Conservation (phyloP, 2,329 filamentous ascomycete genomes). For the Fusarium compactum region DNA sequence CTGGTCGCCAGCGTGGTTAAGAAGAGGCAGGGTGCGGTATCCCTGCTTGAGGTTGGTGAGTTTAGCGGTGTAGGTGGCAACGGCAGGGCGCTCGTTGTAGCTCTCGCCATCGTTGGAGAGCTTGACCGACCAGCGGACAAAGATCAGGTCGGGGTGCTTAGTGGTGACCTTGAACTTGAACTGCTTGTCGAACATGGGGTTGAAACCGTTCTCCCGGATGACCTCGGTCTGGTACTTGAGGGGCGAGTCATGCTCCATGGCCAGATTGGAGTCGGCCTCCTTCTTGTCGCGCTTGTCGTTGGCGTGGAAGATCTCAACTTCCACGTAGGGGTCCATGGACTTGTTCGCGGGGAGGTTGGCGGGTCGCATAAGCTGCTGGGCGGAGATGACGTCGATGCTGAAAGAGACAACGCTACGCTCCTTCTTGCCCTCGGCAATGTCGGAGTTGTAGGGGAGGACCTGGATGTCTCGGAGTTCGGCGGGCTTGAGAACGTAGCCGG, state of each 20-base stretch:
- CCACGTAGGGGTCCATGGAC: constrained; percentile 90
- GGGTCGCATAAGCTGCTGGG: constrained; percentile 91
- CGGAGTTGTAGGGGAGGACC: constrained; percentile 63
- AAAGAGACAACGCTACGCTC: constrained; percentile 87
- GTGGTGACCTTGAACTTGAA: constrained; percentile 88
- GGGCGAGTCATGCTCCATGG: constrained; percentile 65
- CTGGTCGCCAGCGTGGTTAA: constrained; percentile 89
- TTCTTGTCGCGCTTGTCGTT: constrained; percentile 94
- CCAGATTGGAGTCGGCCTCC: constrained; percentile 72
- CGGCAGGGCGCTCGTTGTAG: constrained; percentile 69
- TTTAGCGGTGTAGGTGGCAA: constrained; percentile 94
- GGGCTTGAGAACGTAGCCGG: constrained; percentile 95
- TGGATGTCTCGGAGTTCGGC: constrained; percentile 81
- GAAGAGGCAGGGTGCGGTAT: constrained; percentile 90
- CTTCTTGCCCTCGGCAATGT: constrained; percentile 71
- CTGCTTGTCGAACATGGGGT: constrained; percentile 85
- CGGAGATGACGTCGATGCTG: constrained; percentile 89
- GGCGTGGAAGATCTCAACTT: constrained; percentile 93
- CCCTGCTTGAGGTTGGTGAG: constrained; percentile 89
- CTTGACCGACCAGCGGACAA: constrained; percentile 92
- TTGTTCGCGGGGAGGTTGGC: constrained; percentile 77
- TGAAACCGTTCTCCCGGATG: constrained; percentile 90
- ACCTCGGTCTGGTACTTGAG: constrained; percentile 84
- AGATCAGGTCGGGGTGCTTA: constrained; percentile 93
- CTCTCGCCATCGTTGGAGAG: constrained; percentile 82